phyloP scores from a whole-genome alignment of 148 eudicot genomes.

The Simmondsia chinensis region DNA sequence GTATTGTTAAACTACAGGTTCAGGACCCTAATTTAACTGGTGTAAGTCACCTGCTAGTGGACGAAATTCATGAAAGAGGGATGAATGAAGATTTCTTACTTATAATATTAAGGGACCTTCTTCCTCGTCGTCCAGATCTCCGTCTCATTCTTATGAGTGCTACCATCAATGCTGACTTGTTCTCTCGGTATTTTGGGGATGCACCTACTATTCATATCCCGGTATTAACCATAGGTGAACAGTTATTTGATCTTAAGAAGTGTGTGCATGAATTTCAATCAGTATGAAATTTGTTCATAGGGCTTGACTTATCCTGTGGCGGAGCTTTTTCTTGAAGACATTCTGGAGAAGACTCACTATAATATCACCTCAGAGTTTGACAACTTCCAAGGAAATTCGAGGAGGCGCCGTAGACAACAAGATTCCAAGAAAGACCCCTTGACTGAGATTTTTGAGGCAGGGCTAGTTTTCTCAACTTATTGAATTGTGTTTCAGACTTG shows the following conservation, averaged over 20 bases:
- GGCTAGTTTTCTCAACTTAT: conserved; percentile 7
- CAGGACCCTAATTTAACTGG: conserved; percentile 79
- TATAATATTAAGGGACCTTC: conserved; percentile 80
- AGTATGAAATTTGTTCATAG: conserved; percentile 24
- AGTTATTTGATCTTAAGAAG: conserved; percentile 3
- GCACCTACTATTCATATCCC: conserved; percentile 86
- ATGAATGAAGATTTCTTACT: conserved; percentile 96
- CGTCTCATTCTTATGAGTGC: conserved; percentile 95
- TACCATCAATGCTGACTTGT: conserved; percentile 91
- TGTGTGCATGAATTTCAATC: no score
- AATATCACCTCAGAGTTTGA: conserved; percentile 44
- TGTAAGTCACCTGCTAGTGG: conserved; percentile 88
- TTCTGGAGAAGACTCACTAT: conserved; percentile 79
- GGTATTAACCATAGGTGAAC: conserved; percentile 29
- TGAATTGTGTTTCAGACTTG: no score
- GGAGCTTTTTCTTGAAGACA: conserved; percentile 84
- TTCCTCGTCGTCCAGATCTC: conserved; percentile 83
- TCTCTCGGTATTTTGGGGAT: conserved; percentile 81
- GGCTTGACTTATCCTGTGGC: conserved; percentile 80
- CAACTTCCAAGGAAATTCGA: conserved; percentile 46
- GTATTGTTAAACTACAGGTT: conserved; percentile 36
- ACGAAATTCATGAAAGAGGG: conserved; percentile 99
- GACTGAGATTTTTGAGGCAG: conserved; percentile 73
- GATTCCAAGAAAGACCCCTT: conserved; percentile 77
- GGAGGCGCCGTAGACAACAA: conserved; percentile 55